Conservation (phyloP, 257 asterid species). For the Solanum medicagineum region DNA sequence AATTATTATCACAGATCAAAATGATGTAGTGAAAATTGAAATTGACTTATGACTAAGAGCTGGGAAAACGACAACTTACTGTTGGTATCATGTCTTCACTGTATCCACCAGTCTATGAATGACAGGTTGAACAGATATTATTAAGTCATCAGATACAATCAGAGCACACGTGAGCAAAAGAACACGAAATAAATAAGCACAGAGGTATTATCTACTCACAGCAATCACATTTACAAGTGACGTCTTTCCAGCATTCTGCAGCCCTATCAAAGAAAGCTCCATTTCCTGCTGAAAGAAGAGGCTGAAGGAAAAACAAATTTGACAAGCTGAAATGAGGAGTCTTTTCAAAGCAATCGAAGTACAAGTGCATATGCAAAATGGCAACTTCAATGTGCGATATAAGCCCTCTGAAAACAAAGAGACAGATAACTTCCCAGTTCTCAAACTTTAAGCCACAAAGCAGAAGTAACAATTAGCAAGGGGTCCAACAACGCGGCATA, state of each 20-base stretch:
- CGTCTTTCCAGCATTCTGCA: conserved; percentile 97
- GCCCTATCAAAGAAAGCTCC: conserved; percentile 98
- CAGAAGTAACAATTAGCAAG: not conserved
- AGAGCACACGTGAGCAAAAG: not conserved
- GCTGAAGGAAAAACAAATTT: conserved; percentile 26
- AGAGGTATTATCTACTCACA: conserved; percentile 36
- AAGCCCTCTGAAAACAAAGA: not conserved
- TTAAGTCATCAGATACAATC: conserved; percentile 4
- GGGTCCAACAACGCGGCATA: not conserved
- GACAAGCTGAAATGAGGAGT: not conserved
- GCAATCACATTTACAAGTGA: conserved; percentile 94
- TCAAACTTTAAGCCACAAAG: not conserved
- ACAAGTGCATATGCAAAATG: not conserved
- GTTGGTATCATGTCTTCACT: conserved; percentile 99
- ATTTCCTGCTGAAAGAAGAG: conserved; percentile 99
- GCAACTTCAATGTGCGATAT: not conserved
- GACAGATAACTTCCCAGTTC: not conserved
- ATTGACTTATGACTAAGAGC: not conserved
- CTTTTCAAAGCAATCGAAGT: not conserved
- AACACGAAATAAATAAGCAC: not conserved
- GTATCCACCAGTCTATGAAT: conserved; percentile 85
- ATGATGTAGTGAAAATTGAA: not conserved
- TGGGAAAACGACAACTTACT: conserved; percentile 30
- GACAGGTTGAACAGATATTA: not conserved
- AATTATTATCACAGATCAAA: not conserved